phyloP scores from a whole-genome alignment of 2,329 filamentous ascomycete species.

The Orbilia javanica region DNA sequence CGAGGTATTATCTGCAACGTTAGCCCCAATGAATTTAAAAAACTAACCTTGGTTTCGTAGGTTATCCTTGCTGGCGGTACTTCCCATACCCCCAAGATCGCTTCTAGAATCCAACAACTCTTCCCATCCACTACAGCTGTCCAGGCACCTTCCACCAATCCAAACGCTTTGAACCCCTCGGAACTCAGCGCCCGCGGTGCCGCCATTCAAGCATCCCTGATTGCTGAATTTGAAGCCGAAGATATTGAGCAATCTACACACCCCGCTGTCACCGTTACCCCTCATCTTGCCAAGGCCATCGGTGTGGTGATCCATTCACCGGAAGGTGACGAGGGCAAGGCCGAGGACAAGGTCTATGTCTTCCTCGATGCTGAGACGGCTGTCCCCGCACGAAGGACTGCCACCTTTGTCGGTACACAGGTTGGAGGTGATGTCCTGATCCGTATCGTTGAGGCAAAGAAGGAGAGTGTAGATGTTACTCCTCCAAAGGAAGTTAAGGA shows the following conservation, averaged over 20 bases:
- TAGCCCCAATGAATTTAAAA: slow-evolving; percentile 35
- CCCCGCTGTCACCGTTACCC: slow-evolving; percentile 91
- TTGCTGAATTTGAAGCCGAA: slow-evolving; percentile 91
- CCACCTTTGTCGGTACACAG: slow-evolving; percentile 80
- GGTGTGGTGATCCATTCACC: slow-evolving; percentile 79
- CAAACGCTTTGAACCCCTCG: slow-evolving; percentile 88
- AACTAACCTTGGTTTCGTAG: slow-evolving; percentile 60
- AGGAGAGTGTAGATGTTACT: slow-evolving; percentile 94
- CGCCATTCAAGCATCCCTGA: slow-evolving; percentile 92
- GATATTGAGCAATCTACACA: slow-evolving; percentile 97
- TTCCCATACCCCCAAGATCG: slow-evolving; percentile 93
- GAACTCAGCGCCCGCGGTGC: slow-evolving; percentile 90
- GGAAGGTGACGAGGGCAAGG: slow-evolving; percentile 66
- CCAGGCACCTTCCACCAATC: slow-evolving; percentile 82
- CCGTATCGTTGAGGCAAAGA: slow-evolving; percentile 86
- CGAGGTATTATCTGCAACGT: slow-evolving; percentile 69
- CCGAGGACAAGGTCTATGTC: slow-evolving; percentile 79
- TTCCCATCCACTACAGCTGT: slow-evolving; percentile 85
- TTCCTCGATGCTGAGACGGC: slow-evolving; percentile 88
- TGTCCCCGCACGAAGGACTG: slow-evolving; percentile 85
- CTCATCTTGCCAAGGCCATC: slow-evolving; percentile 88
- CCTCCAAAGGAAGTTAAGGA: slow-evolving; percentile 74
- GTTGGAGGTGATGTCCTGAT: slow-evolving; percentile 88
- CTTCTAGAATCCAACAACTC: slow-evolving; percentile 79
- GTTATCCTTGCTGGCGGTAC: slow-evolving; percentile 93